phyloP scores from a whole-genome alignment of 2,329 filamentous ascomycete genomes.

The Colletotrichum chlorophyti region DNA sequence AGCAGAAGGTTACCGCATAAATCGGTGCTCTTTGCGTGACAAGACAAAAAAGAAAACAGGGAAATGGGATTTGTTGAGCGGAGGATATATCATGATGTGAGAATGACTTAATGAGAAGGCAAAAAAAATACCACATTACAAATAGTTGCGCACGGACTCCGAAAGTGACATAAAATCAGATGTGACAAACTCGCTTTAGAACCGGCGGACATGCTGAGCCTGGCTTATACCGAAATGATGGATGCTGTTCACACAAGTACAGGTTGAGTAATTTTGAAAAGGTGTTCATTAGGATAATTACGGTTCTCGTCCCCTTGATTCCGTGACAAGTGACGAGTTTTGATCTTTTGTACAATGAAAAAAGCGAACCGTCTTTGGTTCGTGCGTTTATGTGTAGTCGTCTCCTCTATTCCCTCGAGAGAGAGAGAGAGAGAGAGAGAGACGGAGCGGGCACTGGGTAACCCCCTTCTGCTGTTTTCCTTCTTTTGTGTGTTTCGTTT shows the following conservation, averaged over 20 bases:
- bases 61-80: background rate
- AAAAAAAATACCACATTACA: background rate
- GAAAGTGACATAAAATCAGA: too few species aligned
- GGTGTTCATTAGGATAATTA: background rate
- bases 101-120: conserved; percentile 30
- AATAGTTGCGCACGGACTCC: background rate
- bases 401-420: background rate
- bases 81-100: conserved; percentile 27
- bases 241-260: too few species aligned
- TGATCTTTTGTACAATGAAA: background rate
- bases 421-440: background rate
- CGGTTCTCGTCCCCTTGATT: background rate
- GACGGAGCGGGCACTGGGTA: background rate
- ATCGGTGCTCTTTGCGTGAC: background rate
- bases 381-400: background rate
- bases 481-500: too few species aligned
- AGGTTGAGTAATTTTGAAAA: too few species aligned
- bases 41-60: background rate
- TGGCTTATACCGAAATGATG: too few species aligned
- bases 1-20: conserved; percentile 75
- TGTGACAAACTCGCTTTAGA: too few species aligned
- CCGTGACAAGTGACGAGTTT: background rate
- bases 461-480: background rate
- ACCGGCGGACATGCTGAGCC: too few species aligned
- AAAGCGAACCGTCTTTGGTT: too few species aligned